These are phyloP conservation scores for Tulasnella sp. DNA, from an alignment of 768 basidiomycete genomes.

Conservation along the genomic window DNA sequence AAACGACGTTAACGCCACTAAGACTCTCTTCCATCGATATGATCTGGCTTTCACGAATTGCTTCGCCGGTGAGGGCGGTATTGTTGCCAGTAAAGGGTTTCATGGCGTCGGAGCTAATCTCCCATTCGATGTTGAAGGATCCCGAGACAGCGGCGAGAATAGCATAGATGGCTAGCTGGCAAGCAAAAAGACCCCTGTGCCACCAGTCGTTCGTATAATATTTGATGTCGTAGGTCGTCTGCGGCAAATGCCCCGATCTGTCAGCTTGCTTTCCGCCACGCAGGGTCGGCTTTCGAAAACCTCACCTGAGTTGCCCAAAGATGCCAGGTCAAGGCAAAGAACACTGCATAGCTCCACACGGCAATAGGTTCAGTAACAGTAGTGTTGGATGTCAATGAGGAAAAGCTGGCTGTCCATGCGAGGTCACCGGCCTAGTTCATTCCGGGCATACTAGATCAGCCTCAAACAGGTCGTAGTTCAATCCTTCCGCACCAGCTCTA, in stretches of 20 bases:
- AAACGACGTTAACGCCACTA: background rate
- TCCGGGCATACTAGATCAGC: too few relatives aligned
- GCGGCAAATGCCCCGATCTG: background rate
- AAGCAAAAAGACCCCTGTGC: background rate
- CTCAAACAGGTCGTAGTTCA: too few relatives aligned
- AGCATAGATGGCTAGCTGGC: conserved; percentile 3
- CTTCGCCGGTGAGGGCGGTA: background rate
- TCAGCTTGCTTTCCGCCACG: background rate
- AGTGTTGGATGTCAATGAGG: background rate
- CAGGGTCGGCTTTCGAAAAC: background rate
- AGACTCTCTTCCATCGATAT: background rate
- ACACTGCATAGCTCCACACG: background rate
- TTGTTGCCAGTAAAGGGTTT: background rate
- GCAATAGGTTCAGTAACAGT: background rate
- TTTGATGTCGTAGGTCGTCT: background rate
- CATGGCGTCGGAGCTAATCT: background rate
- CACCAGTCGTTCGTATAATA: conserved; percentile 13
- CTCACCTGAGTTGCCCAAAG: background rate
- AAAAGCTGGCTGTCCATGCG: background rate
- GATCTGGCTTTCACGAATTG: background rate
- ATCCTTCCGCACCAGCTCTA: background rate
- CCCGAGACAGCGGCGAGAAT: background rate
- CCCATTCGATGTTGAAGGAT: conserved; percentile 8
- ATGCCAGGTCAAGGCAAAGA: background rate
- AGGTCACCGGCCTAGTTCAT: background rate